Conservation (phyloP, 2,329 filamentous ascomycete genomes). For the Metarhizium guizhouense region DNA sequence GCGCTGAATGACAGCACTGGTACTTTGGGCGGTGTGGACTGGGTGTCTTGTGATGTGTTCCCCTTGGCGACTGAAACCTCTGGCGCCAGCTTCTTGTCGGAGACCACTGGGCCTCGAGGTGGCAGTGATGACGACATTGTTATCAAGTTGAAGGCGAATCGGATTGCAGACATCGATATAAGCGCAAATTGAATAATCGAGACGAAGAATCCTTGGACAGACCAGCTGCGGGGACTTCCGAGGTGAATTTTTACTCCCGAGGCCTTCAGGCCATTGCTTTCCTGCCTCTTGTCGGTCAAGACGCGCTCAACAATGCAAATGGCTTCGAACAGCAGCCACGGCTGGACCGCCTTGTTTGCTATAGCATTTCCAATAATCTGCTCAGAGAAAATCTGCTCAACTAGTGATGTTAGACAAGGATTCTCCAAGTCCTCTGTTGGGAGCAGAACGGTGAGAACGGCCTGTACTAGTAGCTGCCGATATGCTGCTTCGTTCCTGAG, state of each 20-base stretch:
- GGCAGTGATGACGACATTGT: slow-evolving; percentile 60
- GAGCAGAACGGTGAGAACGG: slow-evolving; percentile 70
- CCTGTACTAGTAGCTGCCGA: slow-evolving; percentile 79
- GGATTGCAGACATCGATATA: slow-evolving; percentile 51
- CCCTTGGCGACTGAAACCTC: slow-evolving; percentile 2
- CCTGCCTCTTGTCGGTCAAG: slow-evolving; percentile 19
- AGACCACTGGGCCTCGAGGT: slow-evolving; percentile 29
- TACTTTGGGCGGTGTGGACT: slow-evolving; percentile 28
- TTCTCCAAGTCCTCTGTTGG: slow-evolving; percentile 92
- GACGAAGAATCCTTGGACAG: slow-evolving; percentile 43
- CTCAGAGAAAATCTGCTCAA: slow-evolving; percentile 82
- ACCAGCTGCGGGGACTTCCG: slow-evolving; percentile 23
- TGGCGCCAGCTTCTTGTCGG: slow-evolving; percentile 11
- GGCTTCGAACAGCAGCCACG: slow-evolving; percentile 81
- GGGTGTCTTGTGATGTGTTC: not conserved
- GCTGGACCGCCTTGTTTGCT: slow-evolving; percentile 72
- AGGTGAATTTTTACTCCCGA: slow-evolving; percentile 2
- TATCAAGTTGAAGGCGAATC: slow-evolving; percentile 55
- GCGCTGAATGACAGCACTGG: slow-evolving; percentile 70
- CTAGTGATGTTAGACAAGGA: slow-evolving; percentile 70
- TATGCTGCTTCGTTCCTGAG: slow-evolving; percentile 72
- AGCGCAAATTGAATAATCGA: slow-evolving; percentile 46
- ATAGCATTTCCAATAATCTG: slow-evolving; percentile 79
- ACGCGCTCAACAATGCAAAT: slow-evolving; percentile 60
- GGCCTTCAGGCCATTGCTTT: slow-evolving; percentile 1